Conservation (phyloP, 805 yeast species). For the Scheffersomyces spartinae region DNA sequence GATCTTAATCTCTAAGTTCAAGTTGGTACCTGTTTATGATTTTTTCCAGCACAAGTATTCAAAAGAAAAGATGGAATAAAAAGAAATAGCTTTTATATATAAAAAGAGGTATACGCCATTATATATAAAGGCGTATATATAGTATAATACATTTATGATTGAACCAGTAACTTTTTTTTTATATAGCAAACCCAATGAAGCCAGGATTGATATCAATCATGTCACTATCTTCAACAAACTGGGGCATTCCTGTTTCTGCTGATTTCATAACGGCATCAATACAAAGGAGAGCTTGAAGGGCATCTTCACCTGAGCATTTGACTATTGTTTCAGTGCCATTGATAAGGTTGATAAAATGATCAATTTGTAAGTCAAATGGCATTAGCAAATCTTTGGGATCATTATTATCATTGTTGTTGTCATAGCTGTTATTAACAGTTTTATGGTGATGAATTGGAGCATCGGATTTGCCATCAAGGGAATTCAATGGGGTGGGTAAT, state of each 20-base stretch:
- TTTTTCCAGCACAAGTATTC: too few species aligned
- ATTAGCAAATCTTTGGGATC: too few species aligned
- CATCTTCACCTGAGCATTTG: conserved; percentile 23
- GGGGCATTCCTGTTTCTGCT: conserved; percentile 20
- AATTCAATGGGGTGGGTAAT: conserved; percentile 19
- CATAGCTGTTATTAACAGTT: too few species aligned
- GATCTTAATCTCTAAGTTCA: conserved; percentile 24
- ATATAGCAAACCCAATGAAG: too few species aligned
- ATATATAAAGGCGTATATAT: too few species aligned
- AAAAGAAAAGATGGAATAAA: too few species aligned
- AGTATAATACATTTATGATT: too few species aligned
- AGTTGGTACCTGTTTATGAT: too few species aligned
- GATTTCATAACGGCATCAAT: conserved; percentile 23
- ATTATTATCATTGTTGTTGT: too few species aligned
- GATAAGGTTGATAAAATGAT: conserved; percentile 25
- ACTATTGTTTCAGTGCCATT: conserved; percentile 14
- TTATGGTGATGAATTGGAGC: conserved; percentile 13
- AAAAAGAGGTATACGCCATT: too few species aligned
- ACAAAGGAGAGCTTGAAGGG: conserved; percentile 20
- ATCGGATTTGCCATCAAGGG: conserved; percentile 12
- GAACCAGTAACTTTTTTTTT: too few species aligned
- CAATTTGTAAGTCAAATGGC: conserved; percentile 29
- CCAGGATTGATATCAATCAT: not conserved
- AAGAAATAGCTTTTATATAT: too few species aligned
- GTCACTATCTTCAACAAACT: conserved; percentile 5